Evolutionary conservation across 768 basidiomycete species (phyloP), one percentile per base, ranked within the genome.

Genomic region (Glaciozyma martinii): DNA sequence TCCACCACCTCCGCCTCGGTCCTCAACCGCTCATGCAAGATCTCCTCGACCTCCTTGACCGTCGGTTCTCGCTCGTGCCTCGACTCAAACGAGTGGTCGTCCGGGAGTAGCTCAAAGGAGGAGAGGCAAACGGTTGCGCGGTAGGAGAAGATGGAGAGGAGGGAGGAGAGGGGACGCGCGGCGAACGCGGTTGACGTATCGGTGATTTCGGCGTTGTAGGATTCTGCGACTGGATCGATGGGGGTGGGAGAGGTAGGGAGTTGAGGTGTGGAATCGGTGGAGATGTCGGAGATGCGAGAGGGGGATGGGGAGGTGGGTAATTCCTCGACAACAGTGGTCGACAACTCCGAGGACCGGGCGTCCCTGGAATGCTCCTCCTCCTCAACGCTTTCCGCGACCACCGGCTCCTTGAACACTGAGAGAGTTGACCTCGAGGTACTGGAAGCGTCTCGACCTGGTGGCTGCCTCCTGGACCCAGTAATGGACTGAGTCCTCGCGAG

Each of bases 101-200:
- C 50, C 12, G 9, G 23, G 25, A 52, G 27, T 3, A 52, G 27
- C 27, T 52, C 27, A 13, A 52, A 30, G 50, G 50, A 52, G 50
- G 50, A 52, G 27, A 52, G 50, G 9, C 50, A 52, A 25, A 29
- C 50, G 1, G 50, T 52, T 15, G 50, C 50, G 25, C 50, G 50
- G 50, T 52, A 30, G 25, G 50, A 52, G 50, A 52, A 52, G 50
- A n/a, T 13, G 50, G 50, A 52, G 27, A 52, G 50, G 21, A 52
- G 27, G 50, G 50, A 27, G 12, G 50, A 52, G 50, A 52, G 50
- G 18, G 50, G 50, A 27, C 50, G 50, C 16, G 25, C 50, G 50
- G 50, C 5, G 37, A 40, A 40, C 10, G 37, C 37, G 37, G 37
- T 40, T 13, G 37, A 40, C 37, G 37, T 8, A 13, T 8, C 37